Evolutionary conservation across 495 filamentous ascomycete genomes (phyloP), one percentile per base, ranked within the genome.

Genomic region (Paragyromitra xinjiangensis): DNA sequence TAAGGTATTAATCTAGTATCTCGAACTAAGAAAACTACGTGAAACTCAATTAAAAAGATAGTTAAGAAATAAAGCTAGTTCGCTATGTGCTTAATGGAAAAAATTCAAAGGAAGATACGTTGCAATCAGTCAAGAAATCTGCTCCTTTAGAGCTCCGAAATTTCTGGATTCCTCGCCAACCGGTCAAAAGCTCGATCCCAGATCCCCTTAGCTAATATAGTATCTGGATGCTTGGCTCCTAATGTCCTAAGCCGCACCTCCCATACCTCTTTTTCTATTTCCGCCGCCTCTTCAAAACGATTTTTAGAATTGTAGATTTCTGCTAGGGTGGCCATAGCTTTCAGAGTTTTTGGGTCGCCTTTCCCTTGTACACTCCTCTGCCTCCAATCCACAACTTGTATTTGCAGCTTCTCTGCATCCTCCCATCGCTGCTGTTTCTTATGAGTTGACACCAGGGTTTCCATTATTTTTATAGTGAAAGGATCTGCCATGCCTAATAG

Each of bases 401-500:
- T 48, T 48, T 48, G 0, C 16, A 4, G 14, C 44, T 56, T n/a
- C 37, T 80, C 81, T 0, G 84, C 82, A 50, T 84, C 80, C 2
- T 67, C 44, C 73, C 73, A 83, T n/a, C 78, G 81, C 8, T 83
- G 83, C 53, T 81, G 82, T 12, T 69, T 68, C 48, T 70, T 44
- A 66, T 83, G 83, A 2, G 79, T 83, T 11, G 71, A 78, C 16
- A 74, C 81, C 0, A 86, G 81, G 19, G 80, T 81, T 19, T 42
- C 64, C 78, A 85, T 84, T 3, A 69, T 78, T 14, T 34, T 80
- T 64, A 85, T 53, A 1, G 85, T 86, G 22, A 83, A 64, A 11
- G 80, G 82, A 69, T 86, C 80, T 2, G 82, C 77, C 22, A 73
- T 48, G 12, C 85, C 83, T 3, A 85, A 79, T n/a, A 77, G 14